Conservation (phyloP, 345 rosid genomes). For the Erodium maritimum region DNA sequence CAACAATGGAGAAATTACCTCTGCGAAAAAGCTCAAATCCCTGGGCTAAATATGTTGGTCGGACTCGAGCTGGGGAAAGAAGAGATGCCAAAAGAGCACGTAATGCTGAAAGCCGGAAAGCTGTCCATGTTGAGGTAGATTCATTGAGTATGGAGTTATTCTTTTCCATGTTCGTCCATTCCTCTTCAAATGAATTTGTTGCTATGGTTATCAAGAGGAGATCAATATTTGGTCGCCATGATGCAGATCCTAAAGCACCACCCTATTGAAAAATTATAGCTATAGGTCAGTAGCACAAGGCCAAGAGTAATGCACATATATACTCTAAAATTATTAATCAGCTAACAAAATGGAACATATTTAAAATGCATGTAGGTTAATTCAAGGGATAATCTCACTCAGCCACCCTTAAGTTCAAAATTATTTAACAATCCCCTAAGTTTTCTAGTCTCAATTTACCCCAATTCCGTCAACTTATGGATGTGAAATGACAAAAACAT, state of each 20-base stretch:
- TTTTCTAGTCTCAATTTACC: too few relatives aligned
- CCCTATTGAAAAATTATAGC: constrained; percentile 29
- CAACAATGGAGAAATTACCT: constrained; percentile 32
- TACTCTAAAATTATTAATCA: neutral
- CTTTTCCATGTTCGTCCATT: constrained; percentile 38
- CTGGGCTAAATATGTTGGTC: constrained; percentile 49
- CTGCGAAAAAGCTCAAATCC: constrained; percentile 62
- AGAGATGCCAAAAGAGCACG: constrained; percentile 64
- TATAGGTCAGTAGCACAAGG: neutral
- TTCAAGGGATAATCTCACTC: too few relatives aligned
- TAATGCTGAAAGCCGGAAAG: constrained; percentile 65
- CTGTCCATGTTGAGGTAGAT: constrained; percentile 22
- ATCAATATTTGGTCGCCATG: constrained; percentile 61
- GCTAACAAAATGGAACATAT: neutral
- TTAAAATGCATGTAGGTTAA: neutral
- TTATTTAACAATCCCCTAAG: too few relatives aligned
- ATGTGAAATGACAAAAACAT: too few relatives aligned
- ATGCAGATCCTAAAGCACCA: constrained; percentile 50
- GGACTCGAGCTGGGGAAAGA: constrained; percentile 48
- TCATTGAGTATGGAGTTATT: constrained; percentile 21
- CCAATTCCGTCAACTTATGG: too few relatives aligned
- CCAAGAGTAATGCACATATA: neutral
- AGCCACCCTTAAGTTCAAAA: too few relatives aligned
- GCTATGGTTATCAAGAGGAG: constrained; percentile 46
- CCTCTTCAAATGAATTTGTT: constrained; percentile 38